These are phyloP conservation scores for Phylloporus arenicola DNA, from an alignment of 768 basidiomycete genomes.

Conservation along the genomic window DNA sequence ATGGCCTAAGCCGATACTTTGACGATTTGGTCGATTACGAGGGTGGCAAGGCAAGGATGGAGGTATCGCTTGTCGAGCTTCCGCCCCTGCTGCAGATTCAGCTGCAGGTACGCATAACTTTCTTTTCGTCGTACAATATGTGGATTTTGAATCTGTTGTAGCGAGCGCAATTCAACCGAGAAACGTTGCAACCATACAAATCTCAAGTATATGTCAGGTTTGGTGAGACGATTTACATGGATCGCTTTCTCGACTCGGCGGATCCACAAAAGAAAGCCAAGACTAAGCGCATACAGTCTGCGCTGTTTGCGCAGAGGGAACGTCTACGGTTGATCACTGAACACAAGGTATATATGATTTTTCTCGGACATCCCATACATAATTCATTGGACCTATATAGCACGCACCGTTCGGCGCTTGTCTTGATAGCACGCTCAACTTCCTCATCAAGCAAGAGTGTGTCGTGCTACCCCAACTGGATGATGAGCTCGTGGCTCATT, in stretches of 20 bases:
- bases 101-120: slow-evolving; percentile 61
- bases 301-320: slow-evolving; percentile 60
- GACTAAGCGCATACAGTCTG: slow-evolving; percentile 63
- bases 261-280: slow-evolving; percentile 64
- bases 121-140: not conserved
- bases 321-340: slow-evolving; percentile 63
- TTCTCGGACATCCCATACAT: not conserved
- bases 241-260: slow-evolving; percentile 82
- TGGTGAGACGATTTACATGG: slow-evolving; percentile 80
- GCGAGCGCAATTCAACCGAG: slow-evolving; percentile 93
- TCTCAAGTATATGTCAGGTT: slow-evolving; percentile 95
- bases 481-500: slow-evolving; percentile 45
- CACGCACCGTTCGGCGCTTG: slow-evolving; percentile 54
- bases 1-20: slow-evolving; percentile 88
- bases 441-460: slow-evolving; percentile 48
- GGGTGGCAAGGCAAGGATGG: slow-evolving; percentile 82
- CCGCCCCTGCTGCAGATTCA: slow-evolving; percentile 94
- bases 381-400: slow-evolving; percentile 31
- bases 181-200: slow-evolving; percentile 88
- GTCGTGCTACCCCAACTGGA: slow-evolving; percentile 50
- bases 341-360: slow-evolving; percentile 52
- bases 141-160: slow-evolving; percentile 28
- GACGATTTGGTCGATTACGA: slow-evolving; percentile 85
- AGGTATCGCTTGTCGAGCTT: slow-evolving; percentile 76
- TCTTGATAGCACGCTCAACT: slow-evolving; percentile 51